Evolutionary conservation across 2,329 filamentous ascomycete genomes (phyloP).

Genomic region (Fusarium citri): DNA sequence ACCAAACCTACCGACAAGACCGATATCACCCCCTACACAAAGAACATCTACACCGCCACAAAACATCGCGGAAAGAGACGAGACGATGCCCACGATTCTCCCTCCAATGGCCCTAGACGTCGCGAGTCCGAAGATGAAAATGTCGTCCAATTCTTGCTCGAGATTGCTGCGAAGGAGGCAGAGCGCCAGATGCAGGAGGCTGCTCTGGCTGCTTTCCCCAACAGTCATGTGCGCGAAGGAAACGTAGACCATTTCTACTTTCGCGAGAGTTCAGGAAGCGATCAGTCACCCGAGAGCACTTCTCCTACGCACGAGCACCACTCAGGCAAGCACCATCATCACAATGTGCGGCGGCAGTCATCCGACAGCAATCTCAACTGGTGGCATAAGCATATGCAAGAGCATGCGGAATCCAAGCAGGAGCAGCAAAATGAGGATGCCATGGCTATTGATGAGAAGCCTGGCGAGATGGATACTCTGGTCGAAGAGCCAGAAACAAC

Average conservation of each 20-base stretch:
- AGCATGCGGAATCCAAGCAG: slow-evolving; percentile 74
- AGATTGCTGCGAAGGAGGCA: slow-evolving; percentile 82
- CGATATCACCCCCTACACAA: slow-evolving; percentile 74
- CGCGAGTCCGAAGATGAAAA: slow-evolving; percentile 80
- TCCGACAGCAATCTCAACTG: slow-evolving; percentile 74
- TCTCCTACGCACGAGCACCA: slow-evolving; percentile 50
- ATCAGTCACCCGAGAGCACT: slow-evolving; percentile 57
- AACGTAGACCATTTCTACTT: slow-evolving; percentile 78
- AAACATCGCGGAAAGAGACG: slow-evolving; percentile 53
- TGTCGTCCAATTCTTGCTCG: slow-evolving; percentile 80
- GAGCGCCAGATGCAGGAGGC: slow-evolving; percentile 83
- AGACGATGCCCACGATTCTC: slow-evolving; percentile 29
- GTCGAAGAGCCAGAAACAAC: slow-evolving; percentile 38
- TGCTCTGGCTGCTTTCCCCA: slow-evolving; percentile 80
- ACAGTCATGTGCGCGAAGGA: slow-evolving; percentile 75
- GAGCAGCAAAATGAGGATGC: slow-evolving; percentile 53
- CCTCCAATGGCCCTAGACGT: slow-evolving; percentile 51
- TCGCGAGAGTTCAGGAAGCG: slow-evolving; percentile 71
- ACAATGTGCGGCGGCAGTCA: slow-evolving; percentile 64
- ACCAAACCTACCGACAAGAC: slow-evolving; percentile 76
- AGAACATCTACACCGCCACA: slow-evolving; percentile 66
- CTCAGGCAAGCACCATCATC: slow-evolving; percentile 24
- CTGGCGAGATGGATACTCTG: slow-evolving; percentile 38
- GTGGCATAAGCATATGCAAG: slow-evolving; percentile 84
- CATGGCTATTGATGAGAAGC: slow-evolving; percentile 47